A percentile compares a stretch with the other conserved stretches of the same genome.
Evolutionary conservation across 2,329 filamentous ascomycete species (phyloP).

Genomic region (Plenodomus biglobosus): DNA sequence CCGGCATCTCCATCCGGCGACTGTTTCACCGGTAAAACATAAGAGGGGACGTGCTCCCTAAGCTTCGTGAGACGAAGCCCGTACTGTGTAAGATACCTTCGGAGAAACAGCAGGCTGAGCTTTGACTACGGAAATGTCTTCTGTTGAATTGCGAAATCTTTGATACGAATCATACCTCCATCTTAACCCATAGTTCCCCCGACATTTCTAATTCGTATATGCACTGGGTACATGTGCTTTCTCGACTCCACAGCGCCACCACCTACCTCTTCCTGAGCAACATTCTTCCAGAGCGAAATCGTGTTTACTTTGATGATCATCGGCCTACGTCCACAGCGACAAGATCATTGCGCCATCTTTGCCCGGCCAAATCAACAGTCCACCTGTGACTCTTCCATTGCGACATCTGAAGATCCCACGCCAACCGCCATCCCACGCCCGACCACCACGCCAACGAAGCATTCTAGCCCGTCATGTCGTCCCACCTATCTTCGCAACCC

Average conservation of each 20-base stretch:
- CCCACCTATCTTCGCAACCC: conserved; percentile 12
- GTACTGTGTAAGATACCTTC: conserved; percentile 13
- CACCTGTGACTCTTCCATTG: conserved; percentile 8
- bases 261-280: conserved; percentile 15
- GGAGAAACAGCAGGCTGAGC: conserved; percentile 8
- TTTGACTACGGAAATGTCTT: conserved; percentile 20
- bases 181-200: conserved; percentile 17
- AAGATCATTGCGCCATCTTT: conserved; percentile 16
- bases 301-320: conserved; percentile 1
- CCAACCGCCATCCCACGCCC: background rate
- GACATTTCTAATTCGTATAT: conserved; percentile 5
- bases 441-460: background rate
- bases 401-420: too few relatives aligned
- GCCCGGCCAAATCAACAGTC: conserved; percentile 4
- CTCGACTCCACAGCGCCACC: conserved; percentile 11
- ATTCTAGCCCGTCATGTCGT: conserved; percentile 15
- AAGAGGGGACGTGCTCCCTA: conserved; percentile 26
- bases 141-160: conserved; percentile 16
- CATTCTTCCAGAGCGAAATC: conserved; percentile 18
- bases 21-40: conserved; percentile 18
- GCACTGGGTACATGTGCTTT: conserved; percentile 23
- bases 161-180: background rate
- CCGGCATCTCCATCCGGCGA: conserved; percentile 11
- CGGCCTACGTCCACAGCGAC: conserved; percentile 19
- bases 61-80: conserved; percentile 12